A percentile compares a stretch with the other conserved stretches of the same genome.
These are phyloP conservation scores for Podaxis pistillaris DNA, from an alignment of 768 basidiomycete genomes.

Conservation along the genomic window DNA sequence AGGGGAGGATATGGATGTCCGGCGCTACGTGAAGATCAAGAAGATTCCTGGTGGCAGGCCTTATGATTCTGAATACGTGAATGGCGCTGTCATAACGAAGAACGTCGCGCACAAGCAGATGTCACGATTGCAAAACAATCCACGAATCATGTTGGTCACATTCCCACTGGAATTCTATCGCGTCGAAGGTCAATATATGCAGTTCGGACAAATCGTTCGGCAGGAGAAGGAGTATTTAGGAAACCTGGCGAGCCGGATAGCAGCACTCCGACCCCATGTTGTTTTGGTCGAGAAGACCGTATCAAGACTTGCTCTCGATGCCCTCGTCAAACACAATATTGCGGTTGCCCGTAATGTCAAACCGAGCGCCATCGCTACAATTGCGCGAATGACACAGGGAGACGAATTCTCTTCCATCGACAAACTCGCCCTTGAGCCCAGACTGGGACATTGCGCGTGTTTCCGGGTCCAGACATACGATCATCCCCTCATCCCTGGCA, in stretches of 20 bases:
- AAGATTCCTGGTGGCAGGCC: slow-evolving; percentile 95
- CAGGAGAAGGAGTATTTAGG: slow-evolving; percentile 93
- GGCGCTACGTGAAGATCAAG: slow-evolving; percentile 96
- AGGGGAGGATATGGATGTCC: slow-evolving; percentile 92
- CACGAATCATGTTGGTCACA: slow-evolving; percentile 94
- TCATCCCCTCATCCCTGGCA: slow-evolving; percentile 90
- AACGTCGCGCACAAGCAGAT: slow-evolving; percentile 97
- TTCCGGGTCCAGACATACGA: slow-evolving; percentile 94
- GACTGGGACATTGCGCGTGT: slow-evolving; percentile 81
- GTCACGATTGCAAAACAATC: slow-evolving; percentile 78
- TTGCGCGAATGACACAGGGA: slow-evolving; percentile 93
- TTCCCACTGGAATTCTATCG: slow-evolving; percentile 94
- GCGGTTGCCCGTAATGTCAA: slow-evolving; percentile 91
- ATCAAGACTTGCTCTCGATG: slow-evolving; percentile 86
- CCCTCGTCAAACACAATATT: slow-evolving; percentile 80
- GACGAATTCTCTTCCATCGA: slow-evolving; percentile 97
- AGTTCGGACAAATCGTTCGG: slow-evolving; percentile 85
- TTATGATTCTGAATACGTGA: slow-evolving; percentile 93
- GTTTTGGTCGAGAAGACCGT: slow-evolving; percentile 92
- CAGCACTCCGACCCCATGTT: slow-evolving; percentile 88
- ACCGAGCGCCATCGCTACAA: slow-evolving; percentile 78
- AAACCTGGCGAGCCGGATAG: slow-evolving; percentile 84
- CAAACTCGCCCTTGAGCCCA: slow-evolving; percentile 85
- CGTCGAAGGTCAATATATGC: slow-evolving; percentile 89
- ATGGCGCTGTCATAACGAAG: slow-evolving; percentile 96